These are phyloP conservation scores for Monilinia fructigena DNA, from an alignment of 2,329 filamentous ascomycete genomes.

Conservation along the genomic window DNA sequence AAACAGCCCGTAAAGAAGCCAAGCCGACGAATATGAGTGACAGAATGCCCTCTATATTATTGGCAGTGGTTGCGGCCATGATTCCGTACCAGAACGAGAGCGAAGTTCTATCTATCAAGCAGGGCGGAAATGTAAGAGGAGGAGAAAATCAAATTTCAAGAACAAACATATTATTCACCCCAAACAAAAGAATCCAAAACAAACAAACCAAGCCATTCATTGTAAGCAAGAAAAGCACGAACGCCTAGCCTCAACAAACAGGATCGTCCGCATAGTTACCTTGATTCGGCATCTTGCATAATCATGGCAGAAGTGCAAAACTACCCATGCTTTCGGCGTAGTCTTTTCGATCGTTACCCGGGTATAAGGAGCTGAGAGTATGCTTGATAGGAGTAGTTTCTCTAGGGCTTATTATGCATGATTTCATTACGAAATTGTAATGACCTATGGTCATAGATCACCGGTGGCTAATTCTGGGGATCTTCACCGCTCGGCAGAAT, in stretches of 20 bases:
- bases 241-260: neutral
- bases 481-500: neutral
- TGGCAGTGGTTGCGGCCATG: neutral
- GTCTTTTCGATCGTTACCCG: neutral
- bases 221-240: neutral
- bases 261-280: neutral
- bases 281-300: neutral
- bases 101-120: neutral
- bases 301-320: neutral
- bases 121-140: neutral
- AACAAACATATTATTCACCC: neutral
- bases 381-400: neutral
- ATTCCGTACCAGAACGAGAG: neutral
- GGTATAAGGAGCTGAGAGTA: neutral
- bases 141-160: neutral
- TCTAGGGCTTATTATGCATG: neutral
- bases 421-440: neutral
- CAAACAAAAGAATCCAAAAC: no score
- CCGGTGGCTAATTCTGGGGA: neutral
- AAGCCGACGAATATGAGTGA: neutral
- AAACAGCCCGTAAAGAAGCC: neutral
- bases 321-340: neutral
- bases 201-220: neutral
- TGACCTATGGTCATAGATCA: neutral
- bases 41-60: neutral